phyloP scores from a whole-genome alignment of 495 filamentous ascomycete genomes.

The Bacidia gigantensis region DNA sequence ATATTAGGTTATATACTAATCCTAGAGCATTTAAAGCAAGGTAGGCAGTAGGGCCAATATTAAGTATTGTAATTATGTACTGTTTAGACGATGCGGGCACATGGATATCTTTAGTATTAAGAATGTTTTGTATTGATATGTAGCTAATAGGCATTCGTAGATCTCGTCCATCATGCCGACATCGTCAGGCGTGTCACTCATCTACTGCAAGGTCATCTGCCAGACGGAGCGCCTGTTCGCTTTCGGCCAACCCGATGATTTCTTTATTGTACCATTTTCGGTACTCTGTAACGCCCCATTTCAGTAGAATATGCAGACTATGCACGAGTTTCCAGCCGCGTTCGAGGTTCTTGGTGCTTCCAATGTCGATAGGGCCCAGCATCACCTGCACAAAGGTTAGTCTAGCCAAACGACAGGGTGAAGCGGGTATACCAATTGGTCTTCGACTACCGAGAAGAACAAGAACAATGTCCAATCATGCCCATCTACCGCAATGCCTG shows the following conservation, averaged over 20 bases:
- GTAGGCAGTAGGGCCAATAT: no score
- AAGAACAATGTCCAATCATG: constrained; percentile 3
- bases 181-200: no score
- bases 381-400: not conserved
- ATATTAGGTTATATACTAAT: no score
- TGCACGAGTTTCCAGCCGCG: constrained; percentile 1
- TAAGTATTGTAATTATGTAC: no score
- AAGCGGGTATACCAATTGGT: not conserved
- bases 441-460: not conserved
- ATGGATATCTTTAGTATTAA: no score
- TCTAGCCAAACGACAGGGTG: not conserved
- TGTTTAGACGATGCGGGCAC: no score
- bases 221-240: no score
- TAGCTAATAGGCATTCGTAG: no score
- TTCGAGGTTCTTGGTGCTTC: not conserved
- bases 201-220: no score
- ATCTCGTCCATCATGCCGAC: no score
- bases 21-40: no score
- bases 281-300: constrained; percentile 7
- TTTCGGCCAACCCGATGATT: not conserved
- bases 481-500: constrained; percentile 1
- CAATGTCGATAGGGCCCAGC: not conserved
- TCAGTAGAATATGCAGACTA: constrained; percentile 1
- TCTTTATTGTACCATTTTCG: constrained; percentile 3
- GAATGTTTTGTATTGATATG: no score